These are phyloP conservation scores for Chalara sp. DNA, from an alignment of 2,329 filamentous ascomycete species.

Conservation along the genomic window DNA sequence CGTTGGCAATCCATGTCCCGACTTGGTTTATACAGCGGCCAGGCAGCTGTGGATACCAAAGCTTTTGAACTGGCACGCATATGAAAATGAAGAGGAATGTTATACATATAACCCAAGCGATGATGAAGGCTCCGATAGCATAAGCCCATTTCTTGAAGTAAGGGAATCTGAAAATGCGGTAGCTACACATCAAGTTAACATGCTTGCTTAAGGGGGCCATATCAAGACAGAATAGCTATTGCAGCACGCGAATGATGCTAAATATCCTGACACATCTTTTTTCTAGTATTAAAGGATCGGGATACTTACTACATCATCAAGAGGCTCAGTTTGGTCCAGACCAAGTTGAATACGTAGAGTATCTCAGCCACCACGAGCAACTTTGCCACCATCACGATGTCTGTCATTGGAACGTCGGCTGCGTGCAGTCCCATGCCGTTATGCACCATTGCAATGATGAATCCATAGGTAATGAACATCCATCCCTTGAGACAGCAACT, in stretches of 20 bases:
- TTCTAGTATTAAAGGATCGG: neutral
- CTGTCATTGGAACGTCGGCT: constrained; percentile 27
- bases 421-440: constrained; percentile 42
- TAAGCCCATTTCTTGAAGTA: constrained; percentile 37
- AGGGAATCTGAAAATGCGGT: constrained; percentile 41
- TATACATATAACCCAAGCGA: constrained; percentile 41
- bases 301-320: constrained; percentile 38
- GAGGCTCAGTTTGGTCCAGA: constrained; percentile 43
- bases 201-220: no score
- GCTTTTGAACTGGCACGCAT: constrained; percentile 41
- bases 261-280: no score
- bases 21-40: constrained; percentile 43
- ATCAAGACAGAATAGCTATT: no score
- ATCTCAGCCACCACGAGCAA: constrained; percentile 41
- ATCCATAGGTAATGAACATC: constrained; percentile 37
- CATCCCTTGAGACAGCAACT: constrained; percentile 18
- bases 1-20: constrained; percentile 44
- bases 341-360: constrained; percentile 40
- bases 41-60: constrained; percentile 39
- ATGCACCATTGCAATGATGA: constrained; percentile 41
- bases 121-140: constrained; percentile 34
- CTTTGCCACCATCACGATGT: constrained; percentile 40
- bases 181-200: constrained; percentile 10
- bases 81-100: constrained; percentile 45
- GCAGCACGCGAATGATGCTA: no score